Evolutionary conservation across 2,329 filamentous ascomycete genomes (phyloP), one percentile per base, ranked within the genome.

Genomic region (Furcasterigmium furcatum): DNA sequence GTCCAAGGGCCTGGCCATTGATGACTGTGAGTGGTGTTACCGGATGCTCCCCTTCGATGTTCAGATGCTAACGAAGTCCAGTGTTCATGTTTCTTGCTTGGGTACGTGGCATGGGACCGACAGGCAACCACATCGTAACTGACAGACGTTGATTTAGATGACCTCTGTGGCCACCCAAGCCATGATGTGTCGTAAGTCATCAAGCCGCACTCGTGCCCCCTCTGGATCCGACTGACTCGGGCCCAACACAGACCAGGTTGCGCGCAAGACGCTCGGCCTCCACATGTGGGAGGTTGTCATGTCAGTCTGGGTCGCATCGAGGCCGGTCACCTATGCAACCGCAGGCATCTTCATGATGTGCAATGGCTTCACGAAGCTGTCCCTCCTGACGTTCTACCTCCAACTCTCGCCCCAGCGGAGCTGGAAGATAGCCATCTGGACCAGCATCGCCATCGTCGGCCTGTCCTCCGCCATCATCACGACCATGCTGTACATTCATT

Each of bases 311-410:
- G 12, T 27, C 24, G 24, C 24, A 12, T 7, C 7, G 7, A 27
- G 24, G 12, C 24, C 24, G 24, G 24, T 42, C 18, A 46, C 41
- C 4, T 61, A 60, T 20, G 45, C 62, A 4, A 48, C 55, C 1
- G 51, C 55, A 1, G 53, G 55, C 8, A 49, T 68, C 22, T 70
- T 65, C 44, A 58, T 64, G n/a, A 45, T 63, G n/a, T 61, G 62
- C 29, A 61, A 60, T 10, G 61, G 58, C 3, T 57, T 65, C 16
- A 60, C 64, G 10, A 72, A 71, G 39, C 20, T 69, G 3, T 60
- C 66, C 1, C 60, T 72, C 5, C 58, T 70, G 4, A 54, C 65
- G 5, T 66, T 71, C 36, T 70, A 70, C 43, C 54, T 63, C 12
- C 59, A 59, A 7, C 52, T 72, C 2, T 66, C 64, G 2, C 65